Evolutionary conservation across 345 rosid species (phyloP).

Genomic region (Boechera divaricarpa): DNA sequence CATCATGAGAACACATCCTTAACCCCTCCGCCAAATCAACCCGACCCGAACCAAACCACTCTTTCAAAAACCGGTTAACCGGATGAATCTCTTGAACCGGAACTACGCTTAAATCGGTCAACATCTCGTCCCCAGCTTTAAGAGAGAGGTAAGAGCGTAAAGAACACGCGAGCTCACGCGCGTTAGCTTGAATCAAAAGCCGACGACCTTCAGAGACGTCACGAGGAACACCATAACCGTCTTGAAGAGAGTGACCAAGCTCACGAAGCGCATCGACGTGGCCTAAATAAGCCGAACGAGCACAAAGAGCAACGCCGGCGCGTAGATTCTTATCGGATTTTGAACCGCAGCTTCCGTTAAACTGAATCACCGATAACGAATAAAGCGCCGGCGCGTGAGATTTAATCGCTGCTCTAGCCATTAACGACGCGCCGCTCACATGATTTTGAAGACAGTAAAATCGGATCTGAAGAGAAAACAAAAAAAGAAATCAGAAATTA

Average conservation of each 20-base stretch:
- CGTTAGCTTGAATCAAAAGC: constrained; percentile 62
- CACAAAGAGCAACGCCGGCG: constrained; percentile 68
- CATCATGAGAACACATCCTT: constrained; percentile 56
- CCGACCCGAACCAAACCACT: constrained; percentile 60
- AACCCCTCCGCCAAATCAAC: constrained; percentile 32
- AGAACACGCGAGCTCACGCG: constrained; percentile 56
- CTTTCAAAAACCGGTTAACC: constrained; percentile 58
- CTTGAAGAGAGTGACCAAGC: constrained; percentile 74
- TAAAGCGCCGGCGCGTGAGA: constrained; percentile 66
- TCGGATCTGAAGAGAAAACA: constrained; percentile 56
- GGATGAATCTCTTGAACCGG: constrained; percentile 58
- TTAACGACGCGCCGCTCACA: constrained; percentile 58
- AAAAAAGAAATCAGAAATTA: neutral
- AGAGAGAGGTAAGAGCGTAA: constrained; percentile 34
- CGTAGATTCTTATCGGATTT: constrained; percentile 58
- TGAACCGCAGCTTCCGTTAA: constrained; percentile 75
- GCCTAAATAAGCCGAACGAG: constrained; percentile 66
- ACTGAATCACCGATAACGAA: constrained; percentile 67
- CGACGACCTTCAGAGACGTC: constrained; percentile 59
- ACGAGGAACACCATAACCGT: constrained; percentile 69
- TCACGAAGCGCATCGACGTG: constrained; percentile 68
- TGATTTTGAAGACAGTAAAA: constrained; percentile 65
- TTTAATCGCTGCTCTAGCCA: constrained; percentile 72
- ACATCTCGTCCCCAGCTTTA: neutral
- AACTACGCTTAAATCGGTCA: constrained; percentile 31